Evolutionary conservation across 805 yeast species (phyloP).

Genomic region (Maudiozyma serrabonitensis): DNA sequence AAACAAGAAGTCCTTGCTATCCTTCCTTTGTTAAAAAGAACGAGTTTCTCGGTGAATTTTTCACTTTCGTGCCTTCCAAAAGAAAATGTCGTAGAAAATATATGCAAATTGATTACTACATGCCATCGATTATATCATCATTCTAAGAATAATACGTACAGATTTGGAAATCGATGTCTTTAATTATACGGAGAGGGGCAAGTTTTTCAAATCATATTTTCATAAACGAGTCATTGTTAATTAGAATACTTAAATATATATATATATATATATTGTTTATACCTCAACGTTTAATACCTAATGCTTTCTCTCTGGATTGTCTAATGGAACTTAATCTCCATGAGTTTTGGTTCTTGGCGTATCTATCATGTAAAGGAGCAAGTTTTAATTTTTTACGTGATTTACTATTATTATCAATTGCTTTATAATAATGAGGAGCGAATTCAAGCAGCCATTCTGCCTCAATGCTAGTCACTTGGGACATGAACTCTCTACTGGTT

Average conservation of each 20-base stretch:
- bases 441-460: slow-evolving; percentile 65
- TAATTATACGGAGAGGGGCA: too few relatives aligned
- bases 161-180: too few relatives aligned
- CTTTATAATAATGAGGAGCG: slow-evolving; percentile 68
- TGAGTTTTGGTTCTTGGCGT: slow-evolving; percentile 49
- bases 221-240: background rate
- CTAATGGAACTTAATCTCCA: slow-evolving; percentile 62
- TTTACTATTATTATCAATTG: slow-evolving; percentile 44
- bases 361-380: slow-evolving; percentile 59
- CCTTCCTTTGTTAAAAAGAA: too few relatives aligned
- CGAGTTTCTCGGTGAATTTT: too few relatives aligned
- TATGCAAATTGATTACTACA: too few relatives aligned
- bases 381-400: slow-evolving; percentile 54
- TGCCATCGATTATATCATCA: too few relatives aligned
- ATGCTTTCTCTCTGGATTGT: slow-evolving; percentile 24
- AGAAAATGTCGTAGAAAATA: background rate
- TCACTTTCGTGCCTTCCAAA: background rate
- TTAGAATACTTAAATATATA: background rate
- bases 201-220: background rate
- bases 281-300: slow-evolving; percentile 23
- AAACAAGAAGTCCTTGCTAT: too few relatives aligned
- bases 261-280: background rate
- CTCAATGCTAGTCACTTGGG: slow-evolving; percentile 73
- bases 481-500: slow-evolving; percentile 87
- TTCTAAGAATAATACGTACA: too few relatives aligned